Percentiles rank a stretch among this genome's conserved stretches.
Conservation (phyloP, 352 stramenopile species). For the Pythium brassicae region DNA sequence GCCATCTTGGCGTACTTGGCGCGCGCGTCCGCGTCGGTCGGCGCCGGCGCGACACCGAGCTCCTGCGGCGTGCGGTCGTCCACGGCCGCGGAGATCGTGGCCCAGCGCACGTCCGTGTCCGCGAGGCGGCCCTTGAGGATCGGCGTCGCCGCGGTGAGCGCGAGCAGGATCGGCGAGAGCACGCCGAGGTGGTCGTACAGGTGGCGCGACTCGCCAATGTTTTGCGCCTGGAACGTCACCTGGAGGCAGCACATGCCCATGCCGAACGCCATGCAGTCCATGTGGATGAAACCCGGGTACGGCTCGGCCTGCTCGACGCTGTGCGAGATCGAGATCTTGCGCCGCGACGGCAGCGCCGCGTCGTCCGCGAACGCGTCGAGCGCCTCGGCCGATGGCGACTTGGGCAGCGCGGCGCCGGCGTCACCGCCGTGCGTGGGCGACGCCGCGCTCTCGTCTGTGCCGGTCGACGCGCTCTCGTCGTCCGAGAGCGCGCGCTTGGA, state of each 20-base stretch:
- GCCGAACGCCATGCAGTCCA: constrained; percentile 99
- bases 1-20: constrained; percentile 90
- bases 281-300: constrained; percentile 93
- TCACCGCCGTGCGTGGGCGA: constrained; percentile 9
- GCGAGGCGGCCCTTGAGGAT: constrained; percentile 94
- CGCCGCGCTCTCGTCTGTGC: constrained; percentile 7
- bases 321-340: constrained; percentile 69
- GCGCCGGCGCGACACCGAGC: constrained; percentile 35
- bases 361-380: constrained; percentile 39
- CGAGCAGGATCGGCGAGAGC: constrained; percentile 98
- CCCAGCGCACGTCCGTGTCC: constrained; percentile 93
- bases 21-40: constrained; percentile 41
- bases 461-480: constrained; percentile 16
- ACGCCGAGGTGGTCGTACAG: constrained; percentile 99
- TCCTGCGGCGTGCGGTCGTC: constrained; percentile 93
- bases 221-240: constrained; percentile 97
- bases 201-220: constrained; percentile 97
- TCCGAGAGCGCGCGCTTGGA: constrained; percentile 38
- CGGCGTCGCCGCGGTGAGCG: constrained; percentile 97
- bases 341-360: constrained; percentile 40
- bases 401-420: constrained; percentile 59
- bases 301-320: constrained; percentile 68
- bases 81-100: constrained; percentile 96
- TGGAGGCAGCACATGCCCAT: constrained; percentile 99
- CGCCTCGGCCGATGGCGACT: constrained; percentile 52